Conservation (phyloP, 176 grass and related monocot species). For the Neostapfia colusana region DNA sequence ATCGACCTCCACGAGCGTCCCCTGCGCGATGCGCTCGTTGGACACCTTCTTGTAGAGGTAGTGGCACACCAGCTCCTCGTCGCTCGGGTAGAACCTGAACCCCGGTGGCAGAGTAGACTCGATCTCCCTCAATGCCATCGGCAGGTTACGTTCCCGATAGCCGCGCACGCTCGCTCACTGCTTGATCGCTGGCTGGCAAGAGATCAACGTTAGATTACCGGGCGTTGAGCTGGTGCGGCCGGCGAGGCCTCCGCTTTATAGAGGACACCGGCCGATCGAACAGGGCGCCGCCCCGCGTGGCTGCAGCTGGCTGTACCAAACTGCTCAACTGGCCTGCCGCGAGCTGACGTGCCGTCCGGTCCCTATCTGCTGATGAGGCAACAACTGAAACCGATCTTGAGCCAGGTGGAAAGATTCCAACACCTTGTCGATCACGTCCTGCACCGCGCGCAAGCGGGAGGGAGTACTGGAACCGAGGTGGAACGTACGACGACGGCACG, state of each 20-base stretch:
- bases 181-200: background rate
- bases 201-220: background rate
- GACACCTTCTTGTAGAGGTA: slow-evolving; percentile 76
- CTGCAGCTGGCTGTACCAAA: background rate
- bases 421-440: background rate
- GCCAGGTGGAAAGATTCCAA: slow-evolving; percentile 24
- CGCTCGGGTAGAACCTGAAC: slow-evolving; percentile 79
- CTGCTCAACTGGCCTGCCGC: background rate
- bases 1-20: slow-evolving; percentile 76
- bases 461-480: background rate
- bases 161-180: background rate
- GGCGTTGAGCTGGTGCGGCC: background rate
- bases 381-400: background rate
- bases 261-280: background rate
- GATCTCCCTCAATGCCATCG: slow-evolving; percentile 66
- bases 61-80: slow-evolving; percentile 87
- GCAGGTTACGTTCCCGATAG: too few relatives aligned
- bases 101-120: slow-evolving; percentile 71
- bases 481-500: background rate
- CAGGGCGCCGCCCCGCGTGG: background rate
- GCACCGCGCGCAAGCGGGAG: background rate
- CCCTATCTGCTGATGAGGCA: slow-evolving; percentile 2
- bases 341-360: background rate
- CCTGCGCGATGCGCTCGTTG: slow-evolving; percentile 50
- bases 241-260: background rate